Base-by-base conservation (phyloP, 805 yeast genomes). In the Cyberlindnera maclurae region DNA sequence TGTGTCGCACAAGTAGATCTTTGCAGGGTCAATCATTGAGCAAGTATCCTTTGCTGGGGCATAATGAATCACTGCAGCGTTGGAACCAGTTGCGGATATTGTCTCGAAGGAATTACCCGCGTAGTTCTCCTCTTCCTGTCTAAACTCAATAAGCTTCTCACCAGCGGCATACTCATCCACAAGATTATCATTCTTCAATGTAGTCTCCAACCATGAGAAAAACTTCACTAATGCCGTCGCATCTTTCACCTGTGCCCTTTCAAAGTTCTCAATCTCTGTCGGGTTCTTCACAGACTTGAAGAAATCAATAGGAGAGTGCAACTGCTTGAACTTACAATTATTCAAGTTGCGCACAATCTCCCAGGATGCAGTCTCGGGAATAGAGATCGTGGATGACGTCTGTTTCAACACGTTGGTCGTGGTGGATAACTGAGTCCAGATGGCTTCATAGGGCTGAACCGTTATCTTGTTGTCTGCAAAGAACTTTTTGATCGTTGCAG, bases 191-290 rank as follows among this genome's bases (percentile, higher is more conserved):
- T 51, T 51, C 28, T 60, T 55, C 26, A 85, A 56, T 44, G 75
- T 70, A 36, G 73, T 63, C 47, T 87, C 86, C 18, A 90, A 63
- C 97, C 97, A 93, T 0, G 95, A 74, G 44, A 84, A 73, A 47
- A 79, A 86, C 42, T 82, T 71, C 17, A 77, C 70, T 24, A 87
- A 64, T 0, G 93, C 88, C 30, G 81, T 68, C 2, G 94, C 93
- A 59, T 94, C 97, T 51, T 81, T 82, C 37, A 75, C 63, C 56
- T 93, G 98, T 1, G 96, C 93, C 5, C 63, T 58, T 46, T 68
- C 74, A 26, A 87, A 82, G 37, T 90, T 90, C 34, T 64, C 58
- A 15, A 86, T 66, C 58, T 93, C 98, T 2, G 71, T 68, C 7
- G 59, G 44, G 55, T 88, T 90, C 59, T 93, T 93, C 41, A 79